These are phyloP conservation scores for Podila epigama DNA, from an alignment of 192 early-diverging fungal species.

Conservation along the genomic window DNA sequence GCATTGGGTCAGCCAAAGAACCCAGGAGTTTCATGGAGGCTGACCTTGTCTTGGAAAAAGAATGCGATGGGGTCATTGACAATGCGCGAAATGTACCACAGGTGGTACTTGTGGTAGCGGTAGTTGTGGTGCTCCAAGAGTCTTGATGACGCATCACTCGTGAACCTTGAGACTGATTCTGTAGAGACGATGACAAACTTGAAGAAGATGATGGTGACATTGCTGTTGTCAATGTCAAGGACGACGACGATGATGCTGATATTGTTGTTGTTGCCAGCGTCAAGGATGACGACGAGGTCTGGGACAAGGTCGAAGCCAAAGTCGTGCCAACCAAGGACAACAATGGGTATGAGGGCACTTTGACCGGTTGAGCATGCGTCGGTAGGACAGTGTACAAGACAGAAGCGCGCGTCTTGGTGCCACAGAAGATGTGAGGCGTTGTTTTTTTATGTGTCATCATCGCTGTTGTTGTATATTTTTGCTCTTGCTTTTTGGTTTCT, in stretches of 20 bases:
- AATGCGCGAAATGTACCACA: not conserved
- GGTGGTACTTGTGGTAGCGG: not conserved
- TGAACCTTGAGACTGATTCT: not conserved
- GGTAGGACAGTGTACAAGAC: conserved; percentile 20
- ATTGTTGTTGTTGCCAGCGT: too few species aligned
- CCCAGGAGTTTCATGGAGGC: not conserved
- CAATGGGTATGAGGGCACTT: not conserved
- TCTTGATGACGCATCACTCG: not conserved
- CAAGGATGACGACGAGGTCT: not conserved
- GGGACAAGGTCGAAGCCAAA: not conserved
- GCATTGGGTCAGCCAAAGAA: not conserved
- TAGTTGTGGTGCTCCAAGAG: not conserved
- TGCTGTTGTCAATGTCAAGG: not conserved
- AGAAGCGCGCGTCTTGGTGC: conserved; percentile 27
- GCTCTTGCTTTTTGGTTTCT: not conserved
- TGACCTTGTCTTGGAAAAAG: not conserved
- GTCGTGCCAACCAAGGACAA: not conserved
- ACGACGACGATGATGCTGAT: too few species aligned
- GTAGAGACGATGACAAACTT: not conserved
- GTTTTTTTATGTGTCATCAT: not conserved
- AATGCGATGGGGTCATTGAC: not conserved
- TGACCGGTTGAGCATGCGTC: not conserved
- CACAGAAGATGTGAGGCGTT: not conserved
- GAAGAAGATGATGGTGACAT: not conserved
- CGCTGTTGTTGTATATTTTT: not conserved